Conservation (phyloP, 2,329 filamentous ascomycete genomes). For the Didymellaceae sp. region DNA sequence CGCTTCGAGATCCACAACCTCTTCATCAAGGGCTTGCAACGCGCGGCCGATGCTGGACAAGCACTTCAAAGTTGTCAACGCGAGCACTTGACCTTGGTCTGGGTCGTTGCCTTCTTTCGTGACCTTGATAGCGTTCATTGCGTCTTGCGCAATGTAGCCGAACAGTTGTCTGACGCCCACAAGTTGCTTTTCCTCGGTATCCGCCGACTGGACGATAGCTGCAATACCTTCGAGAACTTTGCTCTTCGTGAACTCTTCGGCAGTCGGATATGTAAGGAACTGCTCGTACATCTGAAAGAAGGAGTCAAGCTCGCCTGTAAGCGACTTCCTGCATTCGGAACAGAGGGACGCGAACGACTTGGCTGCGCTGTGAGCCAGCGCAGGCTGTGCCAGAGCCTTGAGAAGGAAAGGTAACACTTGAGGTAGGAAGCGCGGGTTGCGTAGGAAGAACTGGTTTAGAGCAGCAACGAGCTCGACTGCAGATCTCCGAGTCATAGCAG, state of each 20-base stretch:
- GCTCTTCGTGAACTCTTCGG: constrained; percentile 75
- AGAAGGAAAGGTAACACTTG: constrained; percentile 78
- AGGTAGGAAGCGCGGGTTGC: constrained; percentile 70
- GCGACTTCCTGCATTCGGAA: constrained; percentile 72
- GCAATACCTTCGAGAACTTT: constrained; percentile 76
- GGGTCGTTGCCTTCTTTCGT: constrained; percentile 43
- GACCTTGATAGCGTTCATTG: constrained; percentile 49
- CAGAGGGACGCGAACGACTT: constrained; percentile 77
- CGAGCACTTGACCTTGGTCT: constrained; percentile 53
- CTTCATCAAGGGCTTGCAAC: constrained; percentile 71
- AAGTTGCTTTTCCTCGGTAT: constrained; percentile 62
- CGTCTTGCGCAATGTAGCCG: constrained; percentile 67
- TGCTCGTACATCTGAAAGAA: constrained; percentile 75
- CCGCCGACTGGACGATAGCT: constrained; percentile 75
- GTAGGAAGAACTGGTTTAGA: constrained; percentile 78
- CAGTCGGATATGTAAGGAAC: constrained; percentile 64
- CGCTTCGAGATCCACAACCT: constrained; percentile 70
- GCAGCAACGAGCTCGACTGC: constrained; percentile 73
- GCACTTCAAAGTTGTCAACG: constrained; percentile 67
- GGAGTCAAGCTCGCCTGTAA: constrained; percentile 70
- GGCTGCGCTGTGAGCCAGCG: constrained; percentile 71
- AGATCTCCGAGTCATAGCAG: constrained; percentile 69
- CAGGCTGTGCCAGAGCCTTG: constrained; percentile 66
- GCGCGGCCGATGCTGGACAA: constrained; percentile 74
- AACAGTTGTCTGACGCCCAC: constrained; percentile 65